phyloP scores from a whole-genome alignment of 345 rosid genomes.

The Eucalyptus globulus region DNA sequence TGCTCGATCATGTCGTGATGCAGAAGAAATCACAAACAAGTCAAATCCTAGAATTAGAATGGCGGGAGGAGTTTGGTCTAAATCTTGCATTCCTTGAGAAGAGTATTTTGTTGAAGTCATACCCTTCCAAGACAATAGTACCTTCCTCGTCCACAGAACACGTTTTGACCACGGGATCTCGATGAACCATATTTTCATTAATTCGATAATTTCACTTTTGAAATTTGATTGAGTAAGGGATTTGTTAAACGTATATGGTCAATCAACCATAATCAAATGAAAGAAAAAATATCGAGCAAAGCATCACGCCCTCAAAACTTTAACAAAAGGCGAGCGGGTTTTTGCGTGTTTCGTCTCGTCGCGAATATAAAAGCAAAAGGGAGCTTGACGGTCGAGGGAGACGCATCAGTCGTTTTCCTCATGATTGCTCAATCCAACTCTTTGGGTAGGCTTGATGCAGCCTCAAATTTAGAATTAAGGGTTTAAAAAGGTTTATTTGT shows the following conservation, averaged over 20 bases:
- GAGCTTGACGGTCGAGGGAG: background rate
- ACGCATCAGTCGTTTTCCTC: background rate
- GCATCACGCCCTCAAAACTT: background rate
- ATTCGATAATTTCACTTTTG: background rate
- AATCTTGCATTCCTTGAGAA: background rate
- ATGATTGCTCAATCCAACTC: background rate
- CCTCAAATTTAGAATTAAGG: background rate
- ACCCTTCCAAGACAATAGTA: background rate
- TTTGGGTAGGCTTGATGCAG: background rate
- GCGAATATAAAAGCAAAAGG: background rate
- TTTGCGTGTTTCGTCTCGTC: background rate
- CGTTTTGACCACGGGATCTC: background rate
- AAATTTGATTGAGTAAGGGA: background rate
- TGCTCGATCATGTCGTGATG: background rate
- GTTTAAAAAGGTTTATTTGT: background rate
- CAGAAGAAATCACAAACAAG: background rate
- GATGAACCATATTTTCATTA: background rate
- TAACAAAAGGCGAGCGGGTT: background rate
- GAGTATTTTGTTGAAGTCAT: background rate
- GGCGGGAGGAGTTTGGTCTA: background rate
- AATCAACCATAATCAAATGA: background rate
- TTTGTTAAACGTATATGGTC: background rate
- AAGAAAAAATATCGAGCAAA: background rate
- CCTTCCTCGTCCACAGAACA: background rate
- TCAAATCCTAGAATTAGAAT: background rate